Conservation (phyloP, 2,329 filamentous ascomycete genomes). For the Stachybotrys chartarum region DNA sequence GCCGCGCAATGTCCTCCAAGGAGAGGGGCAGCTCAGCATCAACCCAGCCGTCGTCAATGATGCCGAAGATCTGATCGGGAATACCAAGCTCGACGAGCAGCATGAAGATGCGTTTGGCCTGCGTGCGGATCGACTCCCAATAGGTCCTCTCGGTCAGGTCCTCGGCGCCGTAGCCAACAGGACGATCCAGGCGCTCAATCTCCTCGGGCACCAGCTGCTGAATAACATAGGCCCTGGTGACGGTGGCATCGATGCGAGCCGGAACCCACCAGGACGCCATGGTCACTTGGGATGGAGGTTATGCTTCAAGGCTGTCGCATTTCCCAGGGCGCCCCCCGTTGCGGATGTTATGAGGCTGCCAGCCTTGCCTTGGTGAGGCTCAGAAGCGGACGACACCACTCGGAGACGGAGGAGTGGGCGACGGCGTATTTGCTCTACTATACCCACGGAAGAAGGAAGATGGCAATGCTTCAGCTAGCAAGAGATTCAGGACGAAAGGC, state of each 20-base stretch:
- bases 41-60: constrained; percentile 71
- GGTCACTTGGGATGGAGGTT: constrained; percentile 3
- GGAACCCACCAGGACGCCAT: constrained; percentile 62
- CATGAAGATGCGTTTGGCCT: constrained; percentile 63
- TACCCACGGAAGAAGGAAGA: no score
- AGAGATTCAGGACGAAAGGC: no score
- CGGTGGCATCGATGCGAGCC: constrained; percentile 59
- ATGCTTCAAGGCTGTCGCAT: neutral
- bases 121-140: constrained; percentile 68
- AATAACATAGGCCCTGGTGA: constrained; percentile 61
- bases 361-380: neutral
- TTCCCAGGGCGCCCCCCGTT: neutral
- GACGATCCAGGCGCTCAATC: constrained; percentile 52
- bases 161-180: constrained; percentile 57
- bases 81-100: constrained; percentile 63
- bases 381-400: no score
- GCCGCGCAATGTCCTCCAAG: constrained; percentile 55
- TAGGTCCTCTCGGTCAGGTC: constrained; percentile 67
- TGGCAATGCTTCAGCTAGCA: no score
- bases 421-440: no score
- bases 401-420: no score
- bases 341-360: neutral
- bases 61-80: constrained; percentile 66
- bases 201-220: constrained; percentile 58
- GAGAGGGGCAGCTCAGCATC: constrained; percentile 67